Percentiles rank a stretch among this genome's conserved stretches.
These are phyloP conservation scores for Venturia nashicola DNA, from an alignment of 2,329 filamentous ascomycete species.

Conservation along the genomic window DNA sequence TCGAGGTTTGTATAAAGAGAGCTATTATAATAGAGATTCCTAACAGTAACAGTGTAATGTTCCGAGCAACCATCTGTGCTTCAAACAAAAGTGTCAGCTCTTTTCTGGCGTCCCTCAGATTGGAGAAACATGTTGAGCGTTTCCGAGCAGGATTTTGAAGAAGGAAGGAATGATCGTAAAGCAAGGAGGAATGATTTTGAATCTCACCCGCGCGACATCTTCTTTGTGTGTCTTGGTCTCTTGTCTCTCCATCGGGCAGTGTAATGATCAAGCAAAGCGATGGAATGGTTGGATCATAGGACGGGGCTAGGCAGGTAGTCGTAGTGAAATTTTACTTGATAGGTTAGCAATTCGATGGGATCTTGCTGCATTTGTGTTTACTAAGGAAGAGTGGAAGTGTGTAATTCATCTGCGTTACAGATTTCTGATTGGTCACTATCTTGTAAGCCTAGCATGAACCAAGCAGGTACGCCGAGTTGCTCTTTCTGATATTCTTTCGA, in stretches of 20 bases:
- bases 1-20: no score
- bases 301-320: not conserved
- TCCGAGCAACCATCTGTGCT: no score
- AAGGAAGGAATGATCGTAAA: no score
- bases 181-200: no score
- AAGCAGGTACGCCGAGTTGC: no score
- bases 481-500: conserved; percentile 47
- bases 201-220: not conserved
- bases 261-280: not conserved
- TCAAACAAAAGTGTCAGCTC: no score
- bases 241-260: not conserved
- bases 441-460: no score
- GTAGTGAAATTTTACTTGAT: not conserved
- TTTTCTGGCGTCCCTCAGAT: no score
- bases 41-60: no score
- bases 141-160: no score
- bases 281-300: not conserved
- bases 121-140: no score
- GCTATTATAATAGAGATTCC: no score
- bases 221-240: not conserved
- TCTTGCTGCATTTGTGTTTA: not conserved
- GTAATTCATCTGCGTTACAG: not conserved
- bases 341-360: not conserved
- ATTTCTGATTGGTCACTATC: not conserved
- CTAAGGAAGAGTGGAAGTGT: not conserved